phyloP scores from a whole-genome alignment of 805 yeast genomes.

The Sugiyamaella chiloensis region DNA sequence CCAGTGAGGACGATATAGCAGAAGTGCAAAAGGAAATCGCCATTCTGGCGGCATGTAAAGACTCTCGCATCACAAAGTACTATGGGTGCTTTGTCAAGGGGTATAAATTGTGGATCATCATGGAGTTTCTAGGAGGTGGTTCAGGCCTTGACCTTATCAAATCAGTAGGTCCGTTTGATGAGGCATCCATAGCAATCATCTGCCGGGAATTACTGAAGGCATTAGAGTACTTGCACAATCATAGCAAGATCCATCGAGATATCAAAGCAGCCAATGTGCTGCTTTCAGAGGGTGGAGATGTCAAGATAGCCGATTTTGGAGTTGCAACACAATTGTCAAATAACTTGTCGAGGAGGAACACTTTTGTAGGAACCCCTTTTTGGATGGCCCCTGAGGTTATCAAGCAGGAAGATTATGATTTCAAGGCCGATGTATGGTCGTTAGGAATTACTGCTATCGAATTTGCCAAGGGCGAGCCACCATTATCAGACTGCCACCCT shows the following conservation, averaged over 20 bases:
- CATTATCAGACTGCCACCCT: slow-evolving; percentile 53
- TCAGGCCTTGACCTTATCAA: slow-evolving; percentile 60
- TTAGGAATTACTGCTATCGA: slow-evolving; percentile 77
- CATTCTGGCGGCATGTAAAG: slow-evolving; percentile 63
- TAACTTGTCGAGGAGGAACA: slow-evolving; percentile 47
- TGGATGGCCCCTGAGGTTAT: slow-evolving; percentile 99
- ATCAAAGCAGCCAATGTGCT: slow-evolving; percentile 91
- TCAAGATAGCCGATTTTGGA: slow-evolving; percentile 93
- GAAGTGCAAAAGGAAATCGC: slow-evolving; percentile 73
- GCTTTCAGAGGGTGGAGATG: slow-evolving; percentile 64
- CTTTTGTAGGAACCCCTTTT: slow-evolving; percentile 54
- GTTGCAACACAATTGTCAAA: slow-evolving; percentile 80
- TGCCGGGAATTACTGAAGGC: slow-evolving; percentile 58
- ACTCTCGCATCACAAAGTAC: slow-evolving; percentile 60
- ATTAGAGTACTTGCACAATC: slow-evolving; percentile 60
- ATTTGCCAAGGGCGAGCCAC: slow-evolving; percentile 69
- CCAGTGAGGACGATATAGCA: slow-evolving; percentile 59
- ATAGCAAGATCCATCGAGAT: slow-evolving; percentile 83
- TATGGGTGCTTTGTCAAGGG: slow-evolving; percentile 70
- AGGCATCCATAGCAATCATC: slow-evolving; percentile 52
- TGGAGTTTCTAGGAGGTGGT: slow-evolving; percentile 82
- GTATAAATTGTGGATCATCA: slow-evolving; percentile 70
- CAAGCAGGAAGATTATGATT: slow-evolving; percentile 73
- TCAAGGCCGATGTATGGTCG: slow-evolving; percentile 76
- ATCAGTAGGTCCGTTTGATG: slow-evolving; percentile 47